Percentiles rank a stretch among this genome's conserved stretches.
Conservation (phyloP, 495 filamentous ascomycete species). For the Podospora sp. region DNA sequence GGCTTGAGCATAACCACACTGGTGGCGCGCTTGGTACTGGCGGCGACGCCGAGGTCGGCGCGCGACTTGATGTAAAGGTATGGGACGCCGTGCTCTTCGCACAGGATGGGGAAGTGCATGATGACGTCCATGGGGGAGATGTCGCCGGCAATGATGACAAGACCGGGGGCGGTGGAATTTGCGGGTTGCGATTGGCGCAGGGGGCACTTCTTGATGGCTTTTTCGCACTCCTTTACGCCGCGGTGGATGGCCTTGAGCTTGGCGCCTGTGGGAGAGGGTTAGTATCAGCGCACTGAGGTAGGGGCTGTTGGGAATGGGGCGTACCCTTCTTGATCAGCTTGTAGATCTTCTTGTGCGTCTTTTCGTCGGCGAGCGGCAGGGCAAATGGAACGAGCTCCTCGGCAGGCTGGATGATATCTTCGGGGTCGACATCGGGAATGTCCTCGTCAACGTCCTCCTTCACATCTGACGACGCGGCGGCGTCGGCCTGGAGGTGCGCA, state of each 20-base stretch:
- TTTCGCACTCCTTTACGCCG: constrained; percentile 98
- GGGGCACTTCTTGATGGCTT: constrained; percentile 88
- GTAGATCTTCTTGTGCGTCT: constrained; percentile 87
- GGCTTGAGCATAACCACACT: constrained; percentile 85
- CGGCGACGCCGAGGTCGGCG: constrained; percentile 87
- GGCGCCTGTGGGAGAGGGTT: constrained; percentile 60
- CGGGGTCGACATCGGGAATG: constrained; percentile 31
- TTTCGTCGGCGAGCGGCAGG: constrained; percentile 85
- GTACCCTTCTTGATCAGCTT: constrained; percentile 93
- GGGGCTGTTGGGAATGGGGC: constrained; percentile 31
- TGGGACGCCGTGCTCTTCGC: constrained; percentile 94
- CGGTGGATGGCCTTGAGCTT: constrained; percentile 93
- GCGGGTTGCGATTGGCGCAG: constrained; percentile 45
- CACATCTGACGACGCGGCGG: constrained; percentile 25
- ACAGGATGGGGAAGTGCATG: constrained; percentile 93
- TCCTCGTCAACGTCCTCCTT: constrained; percentile 43
- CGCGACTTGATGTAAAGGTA: constrained; percentile 89
- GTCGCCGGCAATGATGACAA: constrained; percentile 92
- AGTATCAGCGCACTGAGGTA: background rate
- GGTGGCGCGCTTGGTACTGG: constrained; percentile 90
- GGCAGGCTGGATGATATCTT: constrained; percentile 51
- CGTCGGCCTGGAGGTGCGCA: constrained; percentile 36
- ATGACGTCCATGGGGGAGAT: constrained; percentile 98
- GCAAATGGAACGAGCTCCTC: constrained; percentile 92
- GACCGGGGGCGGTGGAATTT: constrained; percentile 65